Percentiles rank a stretch among this genome's conserved stretches.
These are phyloP conservation scores for Trichocladium antarcticum DNA, from an alignment of 495 filamentous ascomycete species.

Conservation along the genomic window DNA sequence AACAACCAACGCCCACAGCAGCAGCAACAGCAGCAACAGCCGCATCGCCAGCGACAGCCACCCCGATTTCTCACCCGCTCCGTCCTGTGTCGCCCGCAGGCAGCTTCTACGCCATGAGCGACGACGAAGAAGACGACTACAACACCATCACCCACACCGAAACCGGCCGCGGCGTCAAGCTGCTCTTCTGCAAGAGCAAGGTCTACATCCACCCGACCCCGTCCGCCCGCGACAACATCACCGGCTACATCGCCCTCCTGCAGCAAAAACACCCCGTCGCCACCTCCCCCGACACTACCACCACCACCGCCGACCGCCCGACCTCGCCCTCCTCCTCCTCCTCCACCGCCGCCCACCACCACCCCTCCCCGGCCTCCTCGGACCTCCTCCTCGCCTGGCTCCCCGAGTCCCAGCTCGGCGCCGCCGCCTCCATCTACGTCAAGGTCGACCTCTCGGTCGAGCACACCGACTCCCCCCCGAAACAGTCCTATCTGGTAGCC, in stretches of 20 bases:
- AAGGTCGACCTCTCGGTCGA: constrained; percentile 74
- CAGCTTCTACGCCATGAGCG: constrained; percentile 93
- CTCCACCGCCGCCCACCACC: no score
- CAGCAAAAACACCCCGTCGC: constrained; percentile 63
- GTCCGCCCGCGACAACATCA: constrained; percentile 87
- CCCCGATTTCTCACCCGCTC: constrained; percentile 7
- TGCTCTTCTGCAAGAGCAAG: constrained; percentile 97
- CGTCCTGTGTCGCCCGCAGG: constrained; percentile 60
- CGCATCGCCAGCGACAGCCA: background rate
- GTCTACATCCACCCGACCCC: constrained; percentile 97
- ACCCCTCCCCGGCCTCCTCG: constrained; percentile 36
- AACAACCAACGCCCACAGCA: background rate
- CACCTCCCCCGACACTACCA: constrained; percentile 6
- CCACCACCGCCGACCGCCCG: constrained; percentile 25
- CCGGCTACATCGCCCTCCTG: constrained; percentile 88
- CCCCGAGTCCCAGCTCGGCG: constrained; percentile 79
- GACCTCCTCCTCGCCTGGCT: constrained; percentile 85
- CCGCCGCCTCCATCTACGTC: constrained; percentile 78
- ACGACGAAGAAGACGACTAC: constrained; percentile 92
- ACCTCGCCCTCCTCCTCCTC: constrained; percentile 42
- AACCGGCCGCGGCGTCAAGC: constrained; percentile 76
- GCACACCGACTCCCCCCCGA: constrained; percentile 63
- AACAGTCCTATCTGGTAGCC: constrained; percentile 82
- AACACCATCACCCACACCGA: constrained; percentile 82
- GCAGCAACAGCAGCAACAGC: background rate